Base-by-base conservation (phyloP, 176 grass and related monocot species). In the Zizania latifolia region DNA sequence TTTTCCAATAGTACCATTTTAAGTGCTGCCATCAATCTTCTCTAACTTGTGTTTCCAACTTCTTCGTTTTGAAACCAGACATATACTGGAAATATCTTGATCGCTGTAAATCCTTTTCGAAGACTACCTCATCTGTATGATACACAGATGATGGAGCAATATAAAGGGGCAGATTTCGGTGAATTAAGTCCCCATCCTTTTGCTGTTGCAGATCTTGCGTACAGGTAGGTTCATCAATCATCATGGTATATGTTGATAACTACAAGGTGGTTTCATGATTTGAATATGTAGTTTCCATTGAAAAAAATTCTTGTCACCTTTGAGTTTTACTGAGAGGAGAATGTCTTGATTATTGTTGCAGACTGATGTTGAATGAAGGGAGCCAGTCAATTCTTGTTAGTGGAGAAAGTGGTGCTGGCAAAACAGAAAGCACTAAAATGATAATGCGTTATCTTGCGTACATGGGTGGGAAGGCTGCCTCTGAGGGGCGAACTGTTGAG, bases 351-450 rank as follows among this genome's bases (percentile, higher is more conserved):
- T 66, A 33, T 40, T 70, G 45, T 36, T 84, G 58, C 62, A 97
- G 94, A 78, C 29, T 86, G 63, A 97, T 97, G 94, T 74, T 82
- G 48, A 74, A 87, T 74, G 90, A 97, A 77, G 86, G 88, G 68
- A 97, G 86, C 44, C 90, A 97, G 77, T 83, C 94, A 5, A 93
- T 97, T 80, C 83, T 97, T 21, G 94, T 97, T 34, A 97, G 94
- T 45, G 94, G 94, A 85, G 94, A 97, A 84, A 97, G 94, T 85
- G 94, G 94, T 32, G 94, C 94, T 68, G 94, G 94, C 70, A 97
- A 97, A 91, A 97, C 94, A 56, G 94, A 97, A 87, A 93, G 88
- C 73, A 97, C 94, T 28, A 97, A 97, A 84, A 91, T 97, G 94
- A 89, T 97, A 63, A 97, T 97, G 94, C 88, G 90, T 4, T 97